Conservation (phyloP, 2,329 filamentous ascomycete genomes). For the Colletotrichum sublineola region DNA sequence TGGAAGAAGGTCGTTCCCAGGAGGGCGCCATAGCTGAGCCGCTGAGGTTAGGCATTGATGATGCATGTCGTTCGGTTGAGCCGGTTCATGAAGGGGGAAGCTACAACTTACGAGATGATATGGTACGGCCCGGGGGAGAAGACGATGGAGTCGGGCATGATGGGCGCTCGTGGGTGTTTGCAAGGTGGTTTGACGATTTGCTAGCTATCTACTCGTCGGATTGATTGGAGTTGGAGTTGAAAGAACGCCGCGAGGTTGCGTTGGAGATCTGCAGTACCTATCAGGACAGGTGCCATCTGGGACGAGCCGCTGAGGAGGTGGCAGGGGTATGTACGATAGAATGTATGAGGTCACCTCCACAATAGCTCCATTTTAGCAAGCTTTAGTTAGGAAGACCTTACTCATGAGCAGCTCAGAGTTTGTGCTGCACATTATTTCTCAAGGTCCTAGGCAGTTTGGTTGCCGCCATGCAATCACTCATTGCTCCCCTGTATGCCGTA, state of each 20-base stretch:
- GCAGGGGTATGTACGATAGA: slow-evolving; percentile 26
- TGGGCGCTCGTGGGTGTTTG: slow-evolving; percentile 38
- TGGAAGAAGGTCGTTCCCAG: slow-evolving; percentile 91
- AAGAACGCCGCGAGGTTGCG: slow-evolving; percentile 2
- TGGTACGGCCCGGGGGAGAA: slow-evolving; percentile 80
- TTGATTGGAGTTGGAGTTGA: slow-evolving; percentile 3
- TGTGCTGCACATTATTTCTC: neutral
- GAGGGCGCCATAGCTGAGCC: slow-evolving; percentile 83
- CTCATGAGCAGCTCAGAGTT: neutral
- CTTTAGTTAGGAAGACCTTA: slow-evolving; percentile 5
- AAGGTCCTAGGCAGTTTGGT: too few species aligned
- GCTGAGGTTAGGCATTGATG: slow-evolving; percentile 35
- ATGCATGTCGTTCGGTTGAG: slow-evolving; percentile 20
- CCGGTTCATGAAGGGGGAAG: neutral
- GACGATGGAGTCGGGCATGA: slow-evolving; percentile 66
- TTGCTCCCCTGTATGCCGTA: neutral
- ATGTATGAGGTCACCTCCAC: slow-evolving; percentile 41
- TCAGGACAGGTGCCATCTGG: slow-evolving; percentile 18
- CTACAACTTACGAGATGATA: slow-evolving; percentile 72
- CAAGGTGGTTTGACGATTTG: neutral
- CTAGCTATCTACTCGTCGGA: neutral
- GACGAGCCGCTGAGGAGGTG: slow-evolving; percentile 25
- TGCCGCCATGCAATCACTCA: neutral
- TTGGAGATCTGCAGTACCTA: slow-evolving; percentile 8
- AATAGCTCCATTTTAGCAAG: slow-evolving; percentile 24